Evolutionary conservation across 2,329 filamentous ascomycete species (phyloP).

Genomic region (Ascochyta viciae-villosae): DNA sequence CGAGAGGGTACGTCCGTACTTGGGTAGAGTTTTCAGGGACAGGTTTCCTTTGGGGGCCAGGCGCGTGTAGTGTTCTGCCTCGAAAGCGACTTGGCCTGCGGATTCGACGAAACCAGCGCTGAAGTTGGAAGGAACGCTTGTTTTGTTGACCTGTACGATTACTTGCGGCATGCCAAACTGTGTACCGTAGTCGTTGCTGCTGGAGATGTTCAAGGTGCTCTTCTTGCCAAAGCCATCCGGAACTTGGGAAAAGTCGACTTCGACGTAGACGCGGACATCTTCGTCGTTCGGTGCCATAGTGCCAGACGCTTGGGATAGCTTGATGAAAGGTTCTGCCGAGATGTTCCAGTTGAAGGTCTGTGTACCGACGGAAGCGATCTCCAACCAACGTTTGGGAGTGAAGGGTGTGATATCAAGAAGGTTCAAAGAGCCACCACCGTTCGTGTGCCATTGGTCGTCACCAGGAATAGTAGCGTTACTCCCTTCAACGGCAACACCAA

Average conservation of each 20-base stretch:
- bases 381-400: slow-evolving; percentile 46
- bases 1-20: slow-evolving; percentile 48
- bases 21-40: slow-evolving; percentile 39
- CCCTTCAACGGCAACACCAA: slow-evolving; percentile 70
- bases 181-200: slow-evolving; percentile 49
- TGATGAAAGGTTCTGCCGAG: slow-evolving; percentile 47
- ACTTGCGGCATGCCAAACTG: slow-evolving; percentile 40
- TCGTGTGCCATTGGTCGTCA: slow-evolving; percentile 67
- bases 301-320: slow-evolving; percentile 42
- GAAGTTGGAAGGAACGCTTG: slow-evolving; percentile 40
- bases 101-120: slow-evolving; percentile 46
- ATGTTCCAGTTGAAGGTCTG: slow-evolving; percentile 46
- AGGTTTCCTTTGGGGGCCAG: slow-evolving; percentile 35
- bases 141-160: slow-evolving; percentile 46
- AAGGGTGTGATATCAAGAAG: slow-evolving; percentile 44
- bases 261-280: slow-evolving; percentile 47
- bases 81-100: slow-evolving; percentile 43
- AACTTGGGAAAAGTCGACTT: slow-evolving; percentile 45
- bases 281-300: slow-evolving; percentile 39
- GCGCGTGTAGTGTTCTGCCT: slow-evolving; percentile 50
- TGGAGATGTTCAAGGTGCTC: slow-evolving; percentile 44
- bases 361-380: slow-evolving; percentile 47
- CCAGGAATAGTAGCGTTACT: slow-evolving; percentile 72
- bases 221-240: slow-evolving; percentile 35
- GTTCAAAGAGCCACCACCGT: slow-evolving; percentile 50